These are phyloP conservation scores for Ganoderma multipileum DNA, from an alignment of 1,284 basidiomycete genomes.

Conservation along the genomic window DNA sequence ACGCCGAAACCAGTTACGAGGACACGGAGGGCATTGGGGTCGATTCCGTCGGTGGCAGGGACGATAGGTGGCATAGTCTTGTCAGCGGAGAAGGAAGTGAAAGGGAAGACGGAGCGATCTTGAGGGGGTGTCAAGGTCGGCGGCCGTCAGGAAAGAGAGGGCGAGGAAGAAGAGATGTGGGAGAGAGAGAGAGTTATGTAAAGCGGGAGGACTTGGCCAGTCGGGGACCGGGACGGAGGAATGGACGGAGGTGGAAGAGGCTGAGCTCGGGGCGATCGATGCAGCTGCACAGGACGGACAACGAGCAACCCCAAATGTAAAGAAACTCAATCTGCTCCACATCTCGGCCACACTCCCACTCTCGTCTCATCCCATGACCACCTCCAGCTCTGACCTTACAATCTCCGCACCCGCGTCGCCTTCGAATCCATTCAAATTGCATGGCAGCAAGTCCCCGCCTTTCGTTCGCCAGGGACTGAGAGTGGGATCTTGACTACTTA, in stretches of 20 bases:
- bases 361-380: neutral
- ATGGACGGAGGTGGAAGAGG: neutral
- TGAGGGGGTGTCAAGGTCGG: neutral
- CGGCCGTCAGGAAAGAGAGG: neutral
- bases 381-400: neutral
- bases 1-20: conserved; percentile 69
- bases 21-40: conserved; percentile 49
- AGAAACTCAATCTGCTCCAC: conserved; percentile 17
- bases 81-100: neutral
- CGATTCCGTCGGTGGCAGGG: conserved; percentile 27
- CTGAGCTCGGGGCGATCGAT: conserved; percentile 6
- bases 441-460: neutral
- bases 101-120: conserved; percentile 1
- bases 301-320: neutral
- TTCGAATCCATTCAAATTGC: neutral
- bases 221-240: conserved; percentile 8
- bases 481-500: neutral
- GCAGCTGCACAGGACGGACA: neutral
- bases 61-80: conserved; percentile 26
- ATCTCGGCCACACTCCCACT: conserved; percentile 13
- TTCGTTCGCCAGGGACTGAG: neutral
- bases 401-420: neutral
- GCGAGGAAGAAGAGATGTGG: neutral
- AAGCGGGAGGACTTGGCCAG: neutral
- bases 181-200: conserved; percentile 6